Evolutionary conservation across 2,329 filamentous ascomycete species (phyloP), one percentile per base, ranked within the genome.

Genomic region (Coniochaeta sp.): DNA sequence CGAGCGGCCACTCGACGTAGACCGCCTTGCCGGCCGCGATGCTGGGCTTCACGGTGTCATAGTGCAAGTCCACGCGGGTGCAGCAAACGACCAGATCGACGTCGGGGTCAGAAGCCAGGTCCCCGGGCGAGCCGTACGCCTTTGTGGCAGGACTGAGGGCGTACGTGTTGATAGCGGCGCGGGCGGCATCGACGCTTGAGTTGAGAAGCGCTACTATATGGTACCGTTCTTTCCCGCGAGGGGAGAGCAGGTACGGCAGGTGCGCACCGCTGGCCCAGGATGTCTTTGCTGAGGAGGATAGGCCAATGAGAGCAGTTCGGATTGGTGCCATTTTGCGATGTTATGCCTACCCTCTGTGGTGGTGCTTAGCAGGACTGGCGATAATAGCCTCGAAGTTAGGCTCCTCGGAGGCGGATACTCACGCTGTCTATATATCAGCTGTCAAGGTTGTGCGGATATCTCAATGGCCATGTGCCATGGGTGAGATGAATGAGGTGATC

Each of bases 1-100:
- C 81, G 0, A 87, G 71, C 6, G 82, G 84, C 81, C 84, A 87
- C 70, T 87, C 84, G 0, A 84, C 75, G 60, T 74, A 87, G 0
- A 82, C 74, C 0, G 71, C 65, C 67, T 86, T 85, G 0, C 82
- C 83, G 0, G 80, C 79, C 16, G 72, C 71, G 1, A 85, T 63
- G 17, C 77, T 79, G 0, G 83, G 79, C 12, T 74, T 70, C 0
- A 76, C 71, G 1, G 76, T 77, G 2, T 70, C 60, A 52, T 77
- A 73, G 62, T 87, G 84, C 1, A 75, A 74, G 60, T 85, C 81
- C 0, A 84, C 82, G 4, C 81, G 75, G 0, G 81, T 84, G 47
- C 70, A 74, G 62, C 79, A 79, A 4, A 86, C 79, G 1, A 87
- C 80, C 0, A 87, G 71, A 14, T 86, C 80, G 9, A 86, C 71